Base-by-base conservation (phyloP, 129 eudicot species). In the Ambrosia trifida region DNA sequence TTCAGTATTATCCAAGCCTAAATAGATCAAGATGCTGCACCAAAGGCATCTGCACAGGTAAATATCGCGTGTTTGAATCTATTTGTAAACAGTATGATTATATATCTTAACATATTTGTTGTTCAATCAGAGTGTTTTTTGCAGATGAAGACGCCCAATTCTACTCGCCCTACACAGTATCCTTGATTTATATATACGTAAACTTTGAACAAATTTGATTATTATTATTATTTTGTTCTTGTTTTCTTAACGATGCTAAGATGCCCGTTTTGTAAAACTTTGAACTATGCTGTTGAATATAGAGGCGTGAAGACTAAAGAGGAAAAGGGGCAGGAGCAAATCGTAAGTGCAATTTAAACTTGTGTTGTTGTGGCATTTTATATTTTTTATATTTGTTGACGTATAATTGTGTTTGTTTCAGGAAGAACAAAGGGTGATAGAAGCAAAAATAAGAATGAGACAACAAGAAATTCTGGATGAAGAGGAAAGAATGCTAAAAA, bases 361-460 rank as follows among this genome's bases (percentile, higher is more conserved):
- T 20, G 14, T 1, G 61, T 43, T 51, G 41, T 11, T 65, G 2
- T 11, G 59, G 46, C 18, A 14, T 41, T 17, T 33, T 20, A 19
- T 61, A 13, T 32, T 12, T 41, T 17, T 33, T 20, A 19, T 61
- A 13, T 32, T 12, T n/a, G 13, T 54, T 68, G 45, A 3, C 36
- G 14, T 45, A 0, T 9, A 16, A 14, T 56, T 64, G 30, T 40
- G 17, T 30, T 76, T 17, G 41, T 70, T 63, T 31, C 33, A 95
- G 99, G 99, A 90, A 83, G 99, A 95, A 73, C 97, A 90, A 79
- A 83, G 92, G 74, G 99, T 95, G 69, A 95, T 95, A 68, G 99
- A 95, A 83, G 99, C 99, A 51, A 95, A 95, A 89, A 88, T 95
- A 82, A 87, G 99, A 84, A 95, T 95, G 88, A 86, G 94, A 68